phyloP scores from a whole-genome alignment of 352 stramenopile species.

The Globisporangium recalcitrans region DNA sequence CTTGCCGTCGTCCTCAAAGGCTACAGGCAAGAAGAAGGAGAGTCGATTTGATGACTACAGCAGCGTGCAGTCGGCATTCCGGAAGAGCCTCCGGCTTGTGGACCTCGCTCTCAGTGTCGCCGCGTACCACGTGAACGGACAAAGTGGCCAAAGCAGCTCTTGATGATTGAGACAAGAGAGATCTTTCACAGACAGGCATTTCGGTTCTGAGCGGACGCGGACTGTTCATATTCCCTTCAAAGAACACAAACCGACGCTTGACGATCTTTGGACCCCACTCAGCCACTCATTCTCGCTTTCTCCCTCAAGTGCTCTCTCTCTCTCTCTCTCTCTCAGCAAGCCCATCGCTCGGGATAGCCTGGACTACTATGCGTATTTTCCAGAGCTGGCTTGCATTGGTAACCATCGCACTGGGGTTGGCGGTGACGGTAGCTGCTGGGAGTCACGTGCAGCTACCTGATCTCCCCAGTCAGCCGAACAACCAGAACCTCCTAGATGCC shows the following conservation, averaged over 20 bases:
- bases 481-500: background rate
- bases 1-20: background rate
- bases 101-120: slow-evolving; percentile 11
- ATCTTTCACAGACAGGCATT: background rate
- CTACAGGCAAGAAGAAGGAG: background rate
- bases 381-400: background rate
- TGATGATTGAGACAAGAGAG: background rate
- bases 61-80: slow-evolving; percentile 9
- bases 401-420: background rate
- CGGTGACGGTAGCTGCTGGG: background rate
- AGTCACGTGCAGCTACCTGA: background rate
- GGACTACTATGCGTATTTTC: background rate
- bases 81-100: slow-evolving; percentile 7
- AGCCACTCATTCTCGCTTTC: background rate
- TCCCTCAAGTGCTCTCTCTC: too few relatives aligned
- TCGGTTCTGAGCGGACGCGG: background rate
- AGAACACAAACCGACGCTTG: too few relatives aligned
- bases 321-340: too few relatives aligned
- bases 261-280: background rate
- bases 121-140: slow-evolving; percentile 11
- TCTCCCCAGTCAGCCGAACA: background rate
- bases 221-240: background rate
- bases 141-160: background rate
- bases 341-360: too few relatives aligned
- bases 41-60: slow-evolving; percentile 9